phyloP scores from a whole-genome alignment of 192 early-diverging fungal species.

The Rhizophagus clarus region DNA sequence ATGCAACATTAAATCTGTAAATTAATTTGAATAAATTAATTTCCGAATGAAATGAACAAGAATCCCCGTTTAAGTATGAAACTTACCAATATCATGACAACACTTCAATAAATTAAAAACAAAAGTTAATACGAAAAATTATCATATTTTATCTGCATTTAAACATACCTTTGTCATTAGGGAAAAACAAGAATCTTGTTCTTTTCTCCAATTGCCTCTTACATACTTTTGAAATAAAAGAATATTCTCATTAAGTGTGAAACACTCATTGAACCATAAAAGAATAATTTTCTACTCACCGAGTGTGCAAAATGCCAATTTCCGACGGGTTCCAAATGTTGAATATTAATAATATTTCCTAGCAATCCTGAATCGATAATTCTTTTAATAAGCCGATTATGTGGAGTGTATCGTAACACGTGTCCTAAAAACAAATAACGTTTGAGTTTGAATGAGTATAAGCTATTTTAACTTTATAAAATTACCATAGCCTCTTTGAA shows the following conservation, averaged over 20 bases:
- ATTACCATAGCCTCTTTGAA: too few relatives aligned
- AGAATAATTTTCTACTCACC: constrained; percentile 29
- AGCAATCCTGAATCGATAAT: constrained; percentile 54
- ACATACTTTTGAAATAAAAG: constrained; percentile 42
- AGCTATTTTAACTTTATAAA: too few relatives aligned
- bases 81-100: constrained; percentile 37
- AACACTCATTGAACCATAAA: background rate
- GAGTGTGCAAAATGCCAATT: constrained; percentile 71
- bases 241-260: background rate
- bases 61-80: background rate
- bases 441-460: background rate
- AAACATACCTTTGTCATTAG: constrained; percentile 61
- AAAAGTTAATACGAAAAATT: background rate
- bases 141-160: background rate
- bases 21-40: background rate
- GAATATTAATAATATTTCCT: constrained; percentile 64
- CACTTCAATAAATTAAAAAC: background rate
- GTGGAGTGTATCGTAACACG: constrained; percentile 62
- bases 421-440: constrained; percentile 40
- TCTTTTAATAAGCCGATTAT: constrained; percentile 56
- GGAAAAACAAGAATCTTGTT: constrained; percentile 55
- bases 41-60: background rate
- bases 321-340: constrained; percentile 69
- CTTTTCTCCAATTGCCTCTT: constrained; percentile 65
- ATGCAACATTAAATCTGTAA: constrained; percentile 19